phyloP scores from a whole-genome alignment of 768 basidiomycete species.

The Mrakia blollopis region DNA sequence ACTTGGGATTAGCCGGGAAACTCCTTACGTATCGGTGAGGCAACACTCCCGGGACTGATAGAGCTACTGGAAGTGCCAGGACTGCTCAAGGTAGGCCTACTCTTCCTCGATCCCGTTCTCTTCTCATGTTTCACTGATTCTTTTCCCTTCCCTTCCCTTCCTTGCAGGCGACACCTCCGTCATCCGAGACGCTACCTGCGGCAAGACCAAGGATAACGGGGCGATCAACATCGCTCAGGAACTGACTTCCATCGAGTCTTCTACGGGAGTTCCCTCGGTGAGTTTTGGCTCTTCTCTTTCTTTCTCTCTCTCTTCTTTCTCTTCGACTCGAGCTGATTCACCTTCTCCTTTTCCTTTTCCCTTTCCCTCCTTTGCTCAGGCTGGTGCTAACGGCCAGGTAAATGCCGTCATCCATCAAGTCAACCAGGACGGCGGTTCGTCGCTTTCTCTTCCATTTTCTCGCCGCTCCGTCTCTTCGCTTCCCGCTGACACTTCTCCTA shows the following conservation, averaged over 20 bases:
- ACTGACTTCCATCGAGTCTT: not conserved
- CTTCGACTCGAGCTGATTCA: not conserved
- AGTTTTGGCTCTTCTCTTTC: not conserved
- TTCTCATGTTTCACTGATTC: not conserved
- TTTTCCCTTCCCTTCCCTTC: not conserved
- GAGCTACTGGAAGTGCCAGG: slow-evolving; percentile 5
- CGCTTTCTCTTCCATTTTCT: not conserved
- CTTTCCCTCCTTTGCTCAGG: not conserved
- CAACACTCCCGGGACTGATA: not conserved
- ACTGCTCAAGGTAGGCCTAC: slow-evolving; percentile 1
- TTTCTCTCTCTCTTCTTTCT: not conserved
- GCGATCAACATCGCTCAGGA: slow-evolving; percentile 4
- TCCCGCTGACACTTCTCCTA: not conserved
- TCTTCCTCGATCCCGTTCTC: not conserved
- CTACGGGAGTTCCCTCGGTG: not conserved
- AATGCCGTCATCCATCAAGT: not conserved
- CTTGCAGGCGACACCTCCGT: slow-evolving; percentile 14
- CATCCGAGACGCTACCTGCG: slow-evolving; percentile 17
- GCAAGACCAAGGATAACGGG: slow-evolving; percentile 1
- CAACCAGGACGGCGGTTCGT: slow-evolving; percentile 13
- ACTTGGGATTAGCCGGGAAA: no score
- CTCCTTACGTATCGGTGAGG: no score
- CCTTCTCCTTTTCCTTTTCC: not conserved
- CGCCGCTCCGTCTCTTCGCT: not conserved
- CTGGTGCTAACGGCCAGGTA: not conserved